Evolutionary conservation across 768 basidiomycete genomes (phyloP).

Genomic region (Chiua virens): DNA sequence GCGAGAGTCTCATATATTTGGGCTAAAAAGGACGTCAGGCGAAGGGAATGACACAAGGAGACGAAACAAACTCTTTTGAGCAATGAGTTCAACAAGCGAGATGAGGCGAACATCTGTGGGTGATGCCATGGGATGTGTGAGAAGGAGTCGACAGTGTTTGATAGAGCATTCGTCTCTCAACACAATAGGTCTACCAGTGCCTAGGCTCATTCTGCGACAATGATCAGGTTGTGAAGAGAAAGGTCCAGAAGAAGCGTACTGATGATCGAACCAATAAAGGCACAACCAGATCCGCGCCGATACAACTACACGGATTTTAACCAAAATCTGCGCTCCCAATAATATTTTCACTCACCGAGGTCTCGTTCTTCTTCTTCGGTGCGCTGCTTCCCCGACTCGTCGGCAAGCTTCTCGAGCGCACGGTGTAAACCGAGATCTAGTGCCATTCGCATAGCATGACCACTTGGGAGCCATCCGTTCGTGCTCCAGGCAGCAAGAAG

Average conservation of each 20-base stretch:
- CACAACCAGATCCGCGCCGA: conserved; percentile 94
- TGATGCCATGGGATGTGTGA: conserved; percentile 84
- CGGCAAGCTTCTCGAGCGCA: conserved; percentile 87
- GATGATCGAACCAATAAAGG: conserved; percentile 95
- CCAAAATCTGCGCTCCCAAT: background rate
- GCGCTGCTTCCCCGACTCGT: conserved; percentile 60
- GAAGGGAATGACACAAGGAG: background rate
- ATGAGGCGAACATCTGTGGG: conserved; percentile 88
- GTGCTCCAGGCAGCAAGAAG: conserved; percentile 92
- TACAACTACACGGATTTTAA: conserved; percentile 55
- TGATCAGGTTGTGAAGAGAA: conserved; percentile 9
- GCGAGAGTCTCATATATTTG: conserved; percentile 92
- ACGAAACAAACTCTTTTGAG: conserved; percentile 73
- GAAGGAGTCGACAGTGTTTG: conserved; percentile 75
- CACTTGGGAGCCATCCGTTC: conserved; percentile 92
- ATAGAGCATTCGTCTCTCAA: conserved; percentile 88
- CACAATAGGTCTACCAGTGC: conserved; percentile 88
- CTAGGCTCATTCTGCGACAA: conserved; percentile 75
- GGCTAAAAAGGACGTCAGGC: conserved; percentile 44
- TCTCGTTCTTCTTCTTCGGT: conserved; percentile 85
- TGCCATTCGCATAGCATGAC: conserved; percentile 96
- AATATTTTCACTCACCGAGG: conserved; percentile 52
- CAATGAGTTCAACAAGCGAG: conserved; percentile 85
- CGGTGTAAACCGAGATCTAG: conserved; percentile 91
- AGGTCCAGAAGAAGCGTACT: conserved; percentile 51